A percentile compares a stretch with the other conserved stretches of the same genome.
These are phyloP conservation scores for Eimeria sp. DNA, from an alignment of 169 alveolate species.

Conservation along the genomic window DNA sequence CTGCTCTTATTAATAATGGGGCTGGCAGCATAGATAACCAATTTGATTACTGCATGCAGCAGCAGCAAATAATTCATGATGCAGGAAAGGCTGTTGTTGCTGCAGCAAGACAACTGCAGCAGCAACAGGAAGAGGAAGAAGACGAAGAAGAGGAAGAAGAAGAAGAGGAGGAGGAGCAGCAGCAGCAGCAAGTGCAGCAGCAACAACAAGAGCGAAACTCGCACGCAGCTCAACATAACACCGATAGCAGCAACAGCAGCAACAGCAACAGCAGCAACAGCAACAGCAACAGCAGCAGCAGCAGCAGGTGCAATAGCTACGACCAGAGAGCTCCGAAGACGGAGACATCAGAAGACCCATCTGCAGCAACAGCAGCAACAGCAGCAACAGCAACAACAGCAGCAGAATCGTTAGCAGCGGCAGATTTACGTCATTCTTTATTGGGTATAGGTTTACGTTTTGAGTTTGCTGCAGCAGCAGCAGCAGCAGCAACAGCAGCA, in stretches of 20 bases:
- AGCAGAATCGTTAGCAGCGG: constrained; percentile 32
- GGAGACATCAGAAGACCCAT: not conserved
- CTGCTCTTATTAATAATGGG: constrained; percentile 9
- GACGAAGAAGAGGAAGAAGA: not conserved
- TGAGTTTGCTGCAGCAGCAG: constrained; percentile 22
- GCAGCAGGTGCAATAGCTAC: not conserved
- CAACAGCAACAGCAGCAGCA: not conserved
- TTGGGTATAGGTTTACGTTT: not conserved
- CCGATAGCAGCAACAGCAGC: not conserved
- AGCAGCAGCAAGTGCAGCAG: not conserved
- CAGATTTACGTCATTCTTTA: constrained; percentile 1
- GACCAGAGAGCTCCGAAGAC: not conserved
- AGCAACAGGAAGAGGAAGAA: not conserved
- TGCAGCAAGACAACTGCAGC: constrained; percentile 24
- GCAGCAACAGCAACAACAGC: not conserved
- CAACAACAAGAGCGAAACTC: not conserved
- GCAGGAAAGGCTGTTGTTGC: constrained; percentile 7
- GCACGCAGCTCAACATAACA: not conserved
- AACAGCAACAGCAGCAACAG: not conserved
- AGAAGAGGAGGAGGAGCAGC: constrained; percentile 18
- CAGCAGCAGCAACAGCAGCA: constrained; percentile 45
- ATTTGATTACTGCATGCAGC: not conserved
- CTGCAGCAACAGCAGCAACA: not conserved
- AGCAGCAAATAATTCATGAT: not conserved
- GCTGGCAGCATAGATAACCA: constrained; percentile 12